A percentile compares a stretch with the other conserved stretches of the same genome.
Evolutionary conservation across 1,284 basidiomycete species (phyloP).

Genomic region (Ceratobasidium sp.): DNA sequence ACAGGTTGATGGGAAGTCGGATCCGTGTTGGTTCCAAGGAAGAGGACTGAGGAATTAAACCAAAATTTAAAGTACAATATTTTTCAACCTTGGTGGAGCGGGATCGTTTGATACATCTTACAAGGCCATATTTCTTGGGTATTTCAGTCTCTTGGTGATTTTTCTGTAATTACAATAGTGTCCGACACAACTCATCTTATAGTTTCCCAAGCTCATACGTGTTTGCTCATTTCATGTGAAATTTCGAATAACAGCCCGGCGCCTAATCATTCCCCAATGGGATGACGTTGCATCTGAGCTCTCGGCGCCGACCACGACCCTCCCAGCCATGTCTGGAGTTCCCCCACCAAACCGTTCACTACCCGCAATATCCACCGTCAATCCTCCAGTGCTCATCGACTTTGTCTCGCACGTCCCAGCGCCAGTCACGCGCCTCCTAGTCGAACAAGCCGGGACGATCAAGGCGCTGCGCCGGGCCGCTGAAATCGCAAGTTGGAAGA

Average conservation of each 20-base stretch:
- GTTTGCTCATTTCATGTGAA: too few species aligned
- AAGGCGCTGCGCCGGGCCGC: conserved; percentile 34
- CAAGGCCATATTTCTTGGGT: too few species aligned
- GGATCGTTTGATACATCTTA: too few species aligned
- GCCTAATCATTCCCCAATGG: conserved; percentile 16
- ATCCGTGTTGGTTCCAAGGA: conserved; percentile 32
- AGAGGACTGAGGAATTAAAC: conserved; percentile 1
- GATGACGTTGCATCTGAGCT: conserved; percentile 39
- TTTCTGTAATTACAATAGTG: too few species aligned
- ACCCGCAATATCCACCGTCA: conserved; percentile 28
- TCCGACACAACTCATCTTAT: too few species aligned
- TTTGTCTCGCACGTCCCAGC: conserved; percentile 49
- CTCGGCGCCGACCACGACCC: conserved; percentile 24
- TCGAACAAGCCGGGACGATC: conserved; percentile 47
- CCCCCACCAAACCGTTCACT: conserved; percentile 9
- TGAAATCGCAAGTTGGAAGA: conserved; percentile 49
- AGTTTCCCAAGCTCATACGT: too few species aligned
- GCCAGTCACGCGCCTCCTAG: conserved; percentile 48
- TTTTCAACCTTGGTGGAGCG: not conserved
- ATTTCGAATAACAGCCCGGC: conserved; percentile 15
- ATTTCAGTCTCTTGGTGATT: too few species aligned
- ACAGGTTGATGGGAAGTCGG: conserved; percentile 24
- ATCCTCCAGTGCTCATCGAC: conserved; percentile 41
- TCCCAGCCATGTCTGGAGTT: conserved; percentile 26
- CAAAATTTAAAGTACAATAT: not conserved